These are phyloP conservation scores for Boeremia exigua DNA, from an alignment of 2,329 filamentous ascomycete species.

Conservation along the genomic window DNA sequence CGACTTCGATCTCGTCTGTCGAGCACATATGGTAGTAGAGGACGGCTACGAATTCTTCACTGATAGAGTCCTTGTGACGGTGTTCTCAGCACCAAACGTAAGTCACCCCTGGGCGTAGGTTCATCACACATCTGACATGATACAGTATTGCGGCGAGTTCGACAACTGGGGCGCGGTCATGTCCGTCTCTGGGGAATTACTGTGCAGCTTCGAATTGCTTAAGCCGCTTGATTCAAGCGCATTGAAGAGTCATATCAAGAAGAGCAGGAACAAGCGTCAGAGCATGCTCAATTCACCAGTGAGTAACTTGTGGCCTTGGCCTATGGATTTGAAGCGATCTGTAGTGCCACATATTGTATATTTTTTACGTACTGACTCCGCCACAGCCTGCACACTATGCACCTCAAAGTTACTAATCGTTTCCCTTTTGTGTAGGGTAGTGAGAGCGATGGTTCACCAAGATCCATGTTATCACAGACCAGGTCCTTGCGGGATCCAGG, in stretches of 20 bases:
- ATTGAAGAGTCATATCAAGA: conserved; percentile 98
- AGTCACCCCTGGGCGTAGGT: conserved; percentile 51
- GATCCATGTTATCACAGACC: conserved; percentile 20
- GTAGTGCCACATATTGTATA: conserved; percentile 36
- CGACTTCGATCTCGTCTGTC: conserved; percentile 96
- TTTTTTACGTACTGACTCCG: conserved; percentile 40
- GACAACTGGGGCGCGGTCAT: conserved; percentile 99
- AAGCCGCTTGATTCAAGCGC: conserved; percentile 96
- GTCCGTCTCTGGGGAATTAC: conserved; percentile 90
- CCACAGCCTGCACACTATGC: conserved; percentile 57
- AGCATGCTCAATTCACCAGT: conserved; percentile 96
- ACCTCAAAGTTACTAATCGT: conserved; percentile 57
- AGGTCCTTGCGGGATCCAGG: neutral
- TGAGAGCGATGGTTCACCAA: conserved; percentile 20
- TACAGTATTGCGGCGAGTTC: conserved; percentile 94
- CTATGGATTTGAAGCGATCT: conserved; percentile 16
- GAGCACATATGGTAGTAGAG: conserved; percentile 98
- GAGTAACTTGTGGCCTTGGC: conserved; percentile 54
- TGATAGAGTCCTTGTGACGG: conserved; percentile 91
- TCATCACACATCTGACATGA: conserved; percentile 20
- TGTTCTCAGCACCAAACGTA: conserved; percentile 97
- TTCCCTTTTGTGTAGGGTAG: conserved; percentile 29
- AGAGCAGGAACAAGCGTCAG: conserved; percentile 91
- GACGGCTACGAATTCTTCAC: conserved; percentile 99
- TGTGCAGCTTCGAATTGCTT: conserved; percentile 96